These are phyloP conservation scores for Metschnikowia chrysomelidarum DNA, from an alignment of 805 yeast species.

Conservation along the genomic window DNA sequence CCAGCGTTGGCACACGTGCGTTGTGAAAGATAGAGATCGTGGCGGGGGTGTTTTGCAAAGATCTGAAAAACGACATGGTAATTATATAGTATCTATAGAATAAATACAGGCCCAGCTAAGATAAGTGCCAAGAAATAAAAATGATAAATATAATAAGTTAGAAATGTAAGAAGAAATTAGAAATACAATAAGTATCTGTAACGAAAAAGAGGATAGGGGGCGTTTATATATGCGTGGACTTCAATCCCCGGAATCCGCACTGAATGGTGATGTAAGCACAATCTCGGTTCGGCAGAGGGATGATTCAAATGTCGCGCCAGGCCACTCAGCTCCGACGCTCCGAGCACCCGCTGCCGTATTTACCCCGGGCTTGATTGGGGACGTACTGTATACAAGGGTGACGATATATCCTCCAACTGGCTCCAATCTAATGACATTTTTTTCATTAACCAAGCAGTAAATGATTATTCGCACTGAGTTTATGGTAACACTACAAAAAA, in stretches of 20 bases:
- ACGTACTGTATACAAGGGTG: too few species aligned
- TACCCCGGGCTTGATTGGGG: too few species aligned
- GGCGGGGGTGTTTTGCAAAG: conserved; percentile 42
- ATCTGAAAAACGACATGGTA: conserved; percentile 40
- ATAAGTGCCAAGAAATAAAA: background rate
- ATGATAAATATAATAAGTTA: background rate
- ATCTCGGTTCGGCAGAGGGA: conserved; percentile 9
- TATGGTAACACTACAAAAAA: too few species aligned
- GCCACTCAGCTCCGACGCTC: conserved; percentile 6
- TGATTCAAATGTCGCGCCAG: conserved; percentile 10
- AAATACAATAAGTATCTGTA: background rate
- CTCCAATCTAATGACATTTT: too few species aligned
- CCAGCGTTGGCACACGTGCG: conserved; percentile 32
- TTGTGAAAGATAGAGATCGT: conserved; percentile 43
- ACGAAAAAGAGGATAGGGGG: background rate
- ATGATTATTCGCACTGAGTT: too few species aligned
- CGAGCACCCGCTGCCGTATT: conserved; percentile 3
- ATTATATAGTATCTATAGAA: too few species aligned
- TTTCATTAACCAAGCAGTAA: too few species aligned
- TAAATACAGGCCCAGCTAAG: too few species aligned
- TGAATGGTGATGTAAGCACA: background rate
- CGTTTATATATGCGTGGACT: too few species aligned
- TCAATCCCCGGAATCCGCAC: conserved; percentile 12
- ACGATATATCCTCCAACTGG: too few species aligned
- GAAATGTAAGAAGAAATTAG: background rate